Evolutionary conservation across 1,284 basidiomycete species (phyloP), one percentile per base, ranked within the genome.

Genomic region (Quambalaria eucalypti): DNA sequence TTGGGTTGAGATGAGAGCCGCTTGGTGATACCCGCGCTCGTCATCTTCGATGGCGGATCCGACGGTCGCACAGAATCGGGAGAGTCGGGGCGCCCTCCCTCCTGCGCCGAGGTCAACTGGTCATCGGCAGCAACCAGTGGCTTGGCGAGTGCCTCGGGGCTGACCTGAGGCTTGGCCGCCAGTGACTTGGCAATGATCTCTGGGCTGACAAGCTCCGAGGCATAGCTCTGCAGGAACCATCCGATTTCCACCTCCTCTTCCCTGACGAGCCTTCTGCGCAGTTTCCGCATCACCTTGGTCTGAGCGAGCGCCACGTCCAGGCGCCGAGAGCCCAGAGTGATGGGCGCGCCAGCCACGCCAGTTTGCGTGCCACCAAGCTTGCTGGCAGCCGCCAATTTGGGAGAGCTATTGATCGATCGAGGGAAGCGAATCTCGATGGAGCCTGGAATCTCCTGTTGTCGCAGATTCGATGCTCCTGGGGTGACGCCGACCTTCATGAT

Each of bases 221-320:
- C 65, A 21, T 71, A 71, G 6, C 55, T 51, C 6, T 60, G 48
- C 51, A 64, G 58, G 55, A 71, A 71, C 63, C 60, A 69, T 12
- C 57, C 59, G 52, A 71, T 62, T 51, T 71, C 69, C n/a, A 67
- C 64, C 47, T 69, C 67, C 33, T 66, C 39, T 10, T 58, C 54
- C 44, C 62, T 54, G 3, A 51, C 44, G 16, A 71, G 50, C 16
- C 21, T 40, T 14, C 55, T 44, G 10, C 59, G 54, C 23, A 71
- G 56, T 40, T 64, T 61, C 2, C 62, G 56, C 62, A 69, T 64
- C 4, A 71, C 56, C n/a, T 48, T 38, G 14, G 61, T 61, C n/a
- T 67, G 33, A 2, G 54, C 65, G 0, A 71, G 54, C 1, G 62
- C 66, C 6, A 68, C 57, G 10, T 53, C 51, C 19, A 68, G 51